Evolutionary conservation across 306 rosid species (phyloP), one percentile per base, ranked within the genome.

Genomic region (Cercis canadensis): DNA sequence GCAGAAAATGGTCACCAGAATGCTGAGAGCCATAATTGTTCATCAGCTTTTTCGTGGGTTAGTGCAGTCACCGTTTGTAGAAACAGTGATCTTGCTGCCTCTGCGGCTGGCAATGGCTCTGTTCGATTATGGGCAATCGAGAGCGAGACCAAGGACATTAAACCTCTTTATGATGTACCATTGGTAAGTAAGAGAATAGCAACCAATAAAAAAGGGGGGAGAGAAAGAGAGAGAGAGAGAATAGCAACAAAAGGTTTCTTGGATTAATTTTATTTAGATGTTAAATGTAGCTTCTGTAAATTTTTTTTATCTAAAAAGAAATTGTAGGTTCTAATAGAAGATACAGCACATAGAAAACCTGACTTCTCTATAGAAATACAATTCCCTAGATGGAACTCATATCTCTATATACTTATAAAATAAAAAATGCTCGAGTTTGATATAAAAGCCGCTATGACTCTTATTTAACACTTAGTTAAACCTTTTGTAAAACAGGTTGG

Each of bases 71-170:
- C 84, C 31, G 88, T 85, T 65, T 94, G 99, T 79, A 76, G 91
- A 69, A 86, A 85, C 74, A 91, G 96, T 71, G 99, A 94, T 69
- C 92, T 94, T 75, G 96, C 91, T 39, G 99, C 95, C 69, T 89
- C 97, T 56, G 97, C 96, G 50, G 99, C 97, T n/a, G 97, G 96
- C 49, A 87, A 89, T 49, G 99, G 99, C 32, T 87, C 64, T 32
- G 91, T 94, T 70, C 86, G 87, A 67, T 75, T 94, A 68, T 94
- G 96, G 97, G 74, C 84, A 76, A 17, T 89, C 72, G 82, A 74
- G 62, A 87, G 82, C 72, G 99, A 94, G 73, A 64, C 80, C 53
- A 94, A 82, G 60, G 83, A 74, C 67, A 62, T 91, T 52, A 77
- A 74, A 74, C 72, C 96, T 11, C 78, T 92, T 31, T 78, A 78